phyloP scores from a whole-genome alignment of 257 asterid genomes.

The Fraxinus excelsior region DNA sequence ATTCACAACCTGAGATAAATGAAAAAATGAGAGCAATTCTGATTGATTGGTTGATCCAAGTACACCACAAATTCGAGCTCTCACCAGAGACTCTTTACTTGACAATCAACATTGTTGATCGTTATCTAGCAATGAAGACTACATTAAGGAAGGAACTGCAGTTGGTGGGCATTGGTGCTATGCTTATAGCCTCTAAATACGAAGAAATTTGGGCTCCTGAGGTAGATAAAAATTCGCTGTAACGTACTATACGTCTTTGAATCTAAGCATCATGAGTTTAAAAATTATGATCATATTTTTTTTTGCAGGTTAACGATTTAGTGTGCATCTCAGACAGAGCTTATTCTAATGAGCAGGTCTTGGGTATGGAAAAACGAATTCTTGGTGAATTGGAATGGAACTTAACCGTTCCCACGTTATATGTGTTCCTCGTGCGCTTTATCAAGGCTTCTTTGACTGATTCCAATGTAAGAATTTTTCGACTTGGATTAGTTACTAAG shows the following conservation, averaged over 20 bases:
- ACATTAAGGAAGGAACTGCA: conserved; percentile 69
- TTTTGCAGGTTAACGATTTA: conserved; percentile 66
- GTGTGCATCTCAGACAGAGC: conserved; percentile 69
- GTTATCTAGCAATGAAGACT: conserved; percentile 59
- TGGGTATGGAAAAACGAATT: conserved; percentile 77
- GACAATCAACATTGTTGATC: conserved; percentile 74
- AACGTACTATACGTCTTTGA: not conserved
- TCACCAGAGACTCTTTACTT: conserved; percentile 81
- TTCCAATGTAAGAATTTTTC: conserved; percentile 36
- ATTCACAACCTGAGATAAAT: conserved; percentile 72
- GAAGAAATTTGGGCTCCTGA: conserved; percentile 99
- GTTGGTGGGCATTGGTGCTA: conserved; percentile 72
- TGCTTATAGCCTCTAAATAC: conserved; percentile 89
- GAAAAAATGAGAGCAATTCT: conserved; percentile 79
- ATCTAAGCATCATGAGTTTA: not conserved
- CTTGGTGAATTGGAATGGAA: conserved; percentile 76
- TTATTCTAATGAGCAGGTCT: conserved; percentile 54
- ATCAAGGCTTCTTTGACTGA: conserved; percentile 74
- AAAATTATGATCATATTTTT: not conserved
- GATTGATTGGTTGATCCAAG: conserved; percentile 86
- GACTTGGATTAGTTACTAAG: not conserved
- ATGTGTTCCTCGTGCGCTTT: conserved; percentile 82
- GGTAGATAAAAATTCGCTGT: conserved; percentile 26
- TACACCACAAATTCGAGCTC: conserved; percentile 80
- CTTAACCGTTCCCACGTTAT: conserved; percentile 86